Conservation (phyloP, 345 rosid genomes). For the Eucalyptus curtisii region DNA sequence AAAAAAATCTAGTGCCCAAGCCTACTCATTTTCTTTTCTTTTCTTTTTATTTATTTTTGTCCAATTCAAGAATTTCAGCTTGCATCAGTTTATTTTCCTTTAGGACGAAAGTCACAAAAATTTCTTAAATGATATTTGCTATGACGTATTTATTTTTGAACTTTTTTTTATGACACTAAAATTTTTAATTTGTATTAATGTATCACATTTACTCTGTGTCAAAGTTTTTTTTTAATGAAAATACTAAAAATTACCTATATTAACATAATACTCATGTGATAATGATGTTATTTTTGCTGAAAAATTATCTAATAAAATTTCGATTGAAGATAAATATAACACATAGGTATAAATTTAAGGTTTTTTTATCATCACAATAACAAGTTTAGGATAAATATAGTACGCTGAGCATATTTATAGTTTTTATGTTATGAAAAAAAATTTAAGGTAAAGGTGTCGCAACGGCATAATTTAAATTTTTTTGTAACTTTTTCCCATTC, state of each 20-base stretch:
- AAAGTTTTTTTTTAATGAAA: too few relatives aligned
- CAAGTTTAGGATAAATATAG: not conserved
- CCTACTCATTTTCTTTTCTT: not conserved
- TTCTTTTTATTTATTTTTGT: not conserved
- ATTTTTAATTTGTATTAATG: accelerated
- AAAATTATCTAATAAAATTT: not conserved
- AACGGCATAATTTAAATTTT: accelerated
- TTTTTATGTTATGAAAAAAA: too few relatives aligned
- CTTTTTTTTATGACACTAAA: not conserved
- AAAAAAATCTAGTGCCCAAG: too few relatives aligned
- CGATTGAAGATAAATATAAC: too few relatives aligned
- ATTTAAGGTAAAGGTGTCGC: accelerated
- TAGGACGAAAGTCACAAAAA: not conserved
- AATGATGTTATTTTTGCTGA: not conserved
- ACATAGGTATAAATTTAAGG: not conserved
- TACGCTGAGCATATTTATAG: too few relatives aligned
- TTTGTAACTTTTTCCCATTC: too few relatives aligned
- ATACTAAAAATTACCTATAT: too few relatives aligned
- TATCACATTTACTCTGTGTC: too few relatives aligned
- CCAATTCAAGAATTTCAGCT: not conserved
- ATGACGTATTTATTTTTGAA: too few relatives aligned
- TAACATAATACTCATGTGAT: not conserved
- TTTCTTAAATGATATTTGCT: too few relatives aligned
- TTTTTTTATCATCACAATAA: too few relatives aligned
- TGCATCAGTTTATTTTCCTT: not conserved